These are phyloP conservation scores for Micromonas pusilla DNA, from an alignment of 139 green algal species.

Conservation along the genomic window DNA sequence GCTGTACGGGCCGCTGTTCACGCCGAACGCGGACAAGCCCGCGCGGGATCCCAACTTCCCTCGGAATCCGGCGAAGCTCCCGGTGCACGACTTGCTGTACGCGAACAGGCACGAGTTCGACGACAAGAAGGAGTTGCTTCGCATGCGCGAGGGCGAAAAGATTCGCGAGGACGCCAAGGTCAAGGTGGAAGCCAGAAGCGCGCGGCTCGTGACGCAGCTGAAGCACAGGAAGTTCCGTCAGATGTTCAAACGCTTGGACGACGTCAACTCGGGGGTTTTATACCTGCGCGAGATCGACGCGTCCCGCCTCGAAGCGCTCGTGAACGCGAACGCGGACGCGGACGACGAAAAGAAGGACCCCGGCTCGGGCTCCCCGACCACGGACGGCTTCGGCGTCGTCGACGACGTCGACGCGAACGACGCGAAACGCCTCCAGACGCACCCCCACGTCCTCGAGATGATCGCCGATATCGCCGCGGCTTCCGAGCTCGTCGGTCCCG, in stretches of 20 bases:
- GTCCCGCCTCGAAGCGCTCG: too few relatives aligned
- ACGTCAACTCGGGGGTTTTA: too few relatives aligned
- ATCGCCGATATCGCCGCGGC: too few relatives aligned
- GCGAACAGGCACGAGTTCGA: conserved; percentile 25
- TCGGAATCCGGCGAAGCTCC: conserved; percentile 13
- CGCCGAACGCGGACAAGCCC: conserved; percentile 21
- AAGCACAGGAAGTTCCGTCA: background rate
- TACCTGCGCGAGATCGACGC: too few relatives aligned
- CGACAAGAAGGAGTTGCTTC: conserved; percentile 30
- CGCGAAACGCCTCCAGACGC: too few relatives aligned
- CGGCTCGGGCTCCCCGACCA: too few relatives aligned
- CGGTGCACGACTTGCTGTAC: conserved; percentile 24
- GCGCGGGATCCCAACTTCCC: conserved; percentile 14
- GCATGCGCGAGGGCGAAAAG: conserved; percentile 5
- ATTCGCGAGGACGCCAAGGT: conserved; percentile 13
- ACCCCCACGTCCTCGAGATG: too few relatives aligned
- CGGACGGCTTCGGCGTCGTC: too few relatives aligned
- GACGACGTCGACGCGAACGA: too few relatives aligned
- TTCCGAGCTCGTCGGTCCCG: too few relatives aligned
- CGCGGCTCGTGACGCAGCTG: background rate
- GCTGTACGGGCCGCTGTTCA: background rate
- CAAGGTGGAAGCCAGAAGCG: background rate
- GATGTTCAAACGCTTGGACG: background rate
- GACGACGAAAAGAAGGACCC: too few relatives aligned
- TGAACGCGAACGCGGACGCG: too few relatives aligned